Evolutionary conservation across 805 yeast species (phyloP).

Genomic region (Teunomyces gatunensis): DNA sequence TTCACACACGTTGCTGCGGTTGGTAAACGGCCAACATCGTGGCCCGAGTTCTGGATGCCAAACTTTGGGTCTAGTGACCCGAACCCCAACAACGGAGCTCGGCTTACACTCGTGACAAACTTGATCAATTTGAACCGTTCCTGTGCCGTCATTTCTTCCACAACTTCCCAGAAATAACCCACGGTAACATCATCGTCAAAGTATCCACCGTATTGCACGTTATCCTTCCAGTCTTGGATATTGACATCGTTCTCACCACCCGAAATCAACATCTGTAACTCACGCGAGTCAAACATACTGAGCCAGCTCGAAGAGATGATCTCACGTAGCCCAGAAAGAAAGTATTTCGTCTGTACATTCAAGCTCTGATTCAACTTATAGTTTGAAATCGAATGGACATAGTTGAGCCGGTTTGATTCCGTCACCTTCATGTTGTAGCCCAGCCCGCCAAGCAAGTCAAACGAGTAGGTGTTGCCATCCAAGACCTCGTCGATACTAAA

Average conservation of each 20-base stretch:
- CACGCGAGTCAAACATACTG: conserved; percentile 78
- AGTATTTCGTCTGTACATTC: conserved; percentile 55
- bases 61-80: conserved; percentile 60
- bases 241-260: conserved; percentile 74
- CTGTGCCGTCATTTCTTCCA: conserved; percentile 62
- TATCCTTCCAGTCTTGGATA: conserved; percentile 60
- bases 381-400: conserved; percentile 73
- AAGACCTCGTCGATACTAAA: conserved; percentile 61
- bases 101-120: conserved; percentile 88
- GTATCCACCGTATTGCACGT: conserved; percentile 69
- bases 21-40: conserved; percentile 61
- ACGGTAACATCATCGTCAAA: conserved; percentile 57
- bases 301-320: conserved; percentile 76
- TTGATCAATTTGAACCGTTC: conserved; percentile 68
- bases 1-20: conserved; percentile 94
- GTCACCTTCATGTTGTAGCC: conserved; percentile 62
- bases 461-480: conserved; percentile 34
- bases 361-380: conserved; percentile 70
- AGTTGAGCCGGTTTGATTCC: conserved; percentile 60
- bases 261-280: conserved; percentile 71
- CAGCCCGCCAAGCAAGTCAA: conserved; percentile 56
- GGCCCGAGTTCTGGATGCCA: conserved; percentile 72
- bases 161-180: conserved; percentile 67
- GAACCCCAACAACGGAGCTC: conserved; percentile 91
- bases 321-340: conserved; percentile 67